phyloP scores from a whole-genome alignment of 2,329 filamentous ascomycete species.

The Colletotrichum musae region DNA sequence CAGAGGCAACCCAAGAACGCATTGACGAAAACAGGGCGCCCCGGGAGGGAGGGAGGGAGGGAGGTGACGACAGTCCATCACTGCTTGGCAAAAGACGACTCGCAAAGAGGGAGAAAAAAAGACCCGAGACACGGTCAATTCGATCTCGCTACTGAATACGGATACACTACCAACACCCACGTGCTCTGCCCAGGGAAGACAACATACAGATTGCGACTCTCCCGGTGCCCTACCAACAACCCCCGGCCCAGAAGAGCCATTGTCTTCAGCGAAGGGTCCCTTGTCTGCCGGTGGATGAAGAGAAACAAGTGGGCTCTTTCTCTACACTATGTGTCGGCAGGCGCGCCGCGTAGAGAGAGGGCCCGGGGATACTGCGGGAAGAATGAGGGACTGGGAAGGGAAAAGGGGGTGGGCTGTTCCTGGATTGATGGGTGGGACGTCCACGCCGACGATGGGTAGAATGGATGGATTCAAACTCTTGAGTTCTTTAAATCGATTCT shows the following conservation, averaged over 20 bases:
- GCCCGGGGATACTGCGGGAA: no score
- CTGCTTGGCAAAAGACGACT: background rate
- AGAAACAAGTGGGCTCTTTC: background rate
- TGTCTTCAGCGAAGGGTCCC: slow-evolving; percentile 14
- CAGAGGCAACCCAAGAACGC: background rate
- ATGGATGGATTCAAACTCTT: background rate
- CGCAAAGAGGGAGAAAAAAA: background rate
- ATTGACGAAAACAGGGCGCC: background rate
- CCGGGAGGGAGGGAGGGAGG: background rate
- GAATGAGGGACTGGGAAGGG: background rate
- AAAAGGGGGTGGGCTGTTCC: slow-evolving; percentile 2
- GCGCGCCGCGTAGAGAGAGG: no score
- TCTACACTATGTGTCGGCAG: no score
- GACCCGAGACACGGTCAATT: no score
- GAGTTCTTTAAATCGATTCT: background rate
- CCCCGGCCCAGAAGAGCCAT: background rate
- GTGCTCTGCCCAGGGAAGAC: no score
- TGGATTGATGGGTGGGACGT: slow-evolving; percentile 3
- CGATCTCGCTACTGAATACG: no score
- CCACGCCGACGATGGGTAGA: background rate
- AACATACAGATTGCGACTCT: background rate
- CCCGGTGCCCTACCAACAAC: background rate
- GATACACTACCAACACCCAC: no score
- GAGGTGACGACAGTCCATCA: background rate
- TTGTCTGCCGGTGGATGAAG: background rate